A percentile compares a stretch with the other conserved stretches of the same genome.
Conservation (phyloP, 768 basidiomycete genomes). For the Scleroderma bovista region DNA sequence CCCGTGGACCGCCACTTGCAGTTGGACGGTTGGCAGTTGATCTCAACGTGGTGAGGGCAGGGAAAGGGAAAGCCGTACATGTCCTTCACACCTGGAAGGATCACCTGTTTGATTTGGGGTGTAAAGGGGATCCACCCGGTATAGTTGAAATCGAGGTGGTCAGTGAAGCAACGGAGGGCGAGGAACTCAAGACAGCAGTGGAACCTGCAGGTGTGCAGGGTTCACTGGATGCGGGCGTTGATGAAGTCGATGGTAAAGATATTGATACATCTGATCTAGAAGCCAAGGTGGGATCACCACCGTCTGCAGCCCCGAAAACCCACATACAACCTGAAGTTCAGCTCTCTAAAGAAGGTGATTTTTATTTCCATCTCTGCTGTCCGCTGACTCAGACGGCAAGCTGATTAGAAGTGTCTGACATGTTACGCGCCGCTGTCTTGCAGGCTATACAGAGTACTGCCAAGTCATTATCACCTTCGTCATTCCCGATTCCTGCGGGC, state of each 20-base stretch:
- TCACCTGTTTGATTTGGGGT: slow-evolving; percentile 65
- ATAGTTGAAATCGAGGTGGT: slow-evolving; percentile 23
- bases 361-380: not conserved
- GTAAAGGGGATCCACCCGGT: slow-evolving; percentile 53
- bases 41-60: slow-evolving; percentile 41
- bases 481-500: slow-evolving; percentile 75
- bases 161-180: slow-evolving; percentile 6
- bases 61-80: slow-evolving; percentile 75
- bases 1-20: slow-evolving; percentile 51
- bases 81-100: slow-evolving; percentile 77
- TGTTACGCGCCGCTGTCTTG: slow-evolving; percentile 57
- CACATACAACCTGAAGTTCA: slow-evolving; percentile 7
- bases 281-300: slow-evolving; percentile 8
- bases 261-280: slow-evolving; percentile 8
- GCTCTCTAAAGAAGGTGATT: slow-evolving; percentile 27
- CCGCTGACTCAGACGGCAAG: not conserved
- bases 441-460: slow-evolving; percentile 58
- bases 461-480: slow-evolving; percentile 38
- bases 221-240: slow-evolving; percentile 7
- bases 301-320: slow-evolving; percentile 2
- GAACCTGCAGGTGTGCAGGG: not conserved
- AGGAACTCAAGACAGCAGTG: slow-evolving; percentile 6
- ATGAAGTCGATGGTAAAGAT: slow-evolving; percentile 19
- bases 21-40: slow-evolving; percentile 68
- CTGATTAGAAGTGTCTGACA: slow-evolving; percentile 25